Evolutionary conservation across 768 basidiomycete genomes (phyloP).

Genomic region (Kwoniella europaea): DNA sequence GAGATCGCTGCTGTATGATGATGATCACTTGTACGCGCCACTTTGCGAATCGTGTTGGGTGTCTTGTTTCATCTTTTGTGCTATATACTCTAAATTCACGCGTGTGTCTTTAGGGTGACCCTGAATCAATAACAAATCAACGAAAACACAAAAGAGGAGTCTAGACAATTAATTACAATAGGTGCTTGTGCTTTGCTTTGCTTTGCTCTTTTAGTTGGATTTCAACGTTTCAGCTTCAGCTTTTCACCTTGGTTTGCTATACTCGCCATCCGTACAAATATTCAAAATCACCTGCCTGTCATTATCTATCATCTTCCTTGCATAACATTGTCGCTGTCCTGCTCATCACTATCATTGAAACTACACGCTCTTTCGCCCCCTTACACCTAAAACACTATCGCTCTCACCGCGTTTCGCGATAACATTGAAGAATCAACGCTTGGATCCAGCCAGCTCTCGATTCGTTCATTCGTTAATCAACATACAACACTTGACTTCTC

Average conservation of each 20-base stretch:
- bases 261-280: too few relatives aligned
- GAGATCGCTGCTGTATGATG: too few relatives aligned
- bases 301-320: neutral
- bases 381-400: neutral
- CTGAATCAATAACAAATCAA: neutral
- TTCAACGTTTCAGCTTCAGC: slow-evolving; percentile 1
- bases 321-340: neutral
- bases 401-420: neutral
- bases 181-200: neutral
- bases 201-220: neutral
- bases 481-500: neutral
- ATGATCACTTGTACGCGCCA: slow-evolving; percentile 9
- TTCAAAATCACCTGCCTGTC: neutral
- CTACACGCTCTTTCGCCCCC: neutral
- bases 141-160: neutral
- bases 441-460: slow-evolving; percentile 4
- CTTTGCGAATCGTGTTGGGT: neutral
- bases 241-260: neutral
- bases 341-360: neutral
- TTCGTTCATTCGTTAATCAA: neutral
- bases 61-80: slow-evolving; percentile 22
- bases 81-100: neutral
- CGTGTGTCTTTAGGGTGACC: slow-evolving; percentile 3
- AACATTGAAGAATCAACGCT: neutral
- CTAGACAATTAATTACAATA: neutral